A percentile compares a stretch with the other conserved stretches of the same genome.
Evolutionary conservation across 164 flowering plant genomes (phyloP).

Genomic region (Protea cynaroides): DNA sequence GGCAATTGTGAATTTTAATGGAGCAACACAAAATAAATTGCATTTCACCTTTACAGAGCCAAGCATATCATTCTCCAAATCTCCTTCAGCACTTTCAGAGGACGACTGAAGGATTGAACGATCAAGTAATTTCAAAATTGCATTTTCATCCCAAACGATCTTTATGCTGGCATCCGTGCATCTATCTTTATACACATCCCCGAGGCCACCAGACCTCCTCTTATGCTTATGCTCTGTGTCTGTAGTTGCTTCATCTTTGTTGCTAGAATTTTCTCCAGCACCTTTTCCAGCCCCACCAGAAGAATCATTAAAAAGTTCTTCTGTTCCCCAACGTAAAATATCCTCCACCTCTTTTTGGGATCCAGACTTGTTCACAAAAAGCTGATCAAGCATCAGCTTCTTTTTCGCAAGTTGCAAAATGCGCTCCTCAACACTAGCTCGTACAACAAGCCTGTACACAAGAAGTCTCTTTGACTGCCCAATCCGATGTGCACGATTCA

Average conservation of each 20-base stretch:
- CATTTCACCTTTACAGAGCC: constrained; percentile 85
- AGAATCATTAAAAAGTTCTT: constrained; percentile 82
- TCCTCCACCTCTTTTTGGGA: constrained; percentile 98
- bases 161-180: constrained; percentile 72
- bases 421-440: constrained; percentile 98
- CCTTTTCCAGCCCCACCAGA: constrained; percentile 40
- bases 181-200: constrained; percentile 90
- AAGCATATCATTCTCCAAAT: constrained; percentile 92
- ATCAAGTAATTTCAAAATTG: constrained; percentile 79
- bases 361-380: constrained; percentile 92
- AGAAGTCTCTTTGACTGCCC: constrained; percentile 93
- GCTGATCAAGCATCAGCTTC: constrained; percentile 99
- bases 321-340: constrained; percentile 96
- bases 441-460: constrained; percentile 93
- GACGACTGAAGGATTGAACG: constrained; percentile 67
- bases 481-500: constrained; percentile 98
- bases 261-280: constrained; percentile 32
- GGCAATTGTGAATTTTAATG: no score
- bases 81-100: constrained; percentile 63
- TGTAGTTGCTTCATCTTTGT: constrained; percentile 40
- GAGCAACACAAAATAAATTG: no score
- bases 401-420: constrained; percentile 95
- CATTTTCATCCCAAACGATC: constrained; percentile 92
- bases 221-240: constrained; percentile 59
- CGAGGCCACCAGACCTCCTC: constrained; percentile 76